A percentile compares a stretch with the other conserved stretches of the same genome.
These are phyloP conservation scores for Atkinsonella texensis DNA, from an alignment of 2,329 filamentous ascomycete genomes.

Conservation along the genomic window DNA sequence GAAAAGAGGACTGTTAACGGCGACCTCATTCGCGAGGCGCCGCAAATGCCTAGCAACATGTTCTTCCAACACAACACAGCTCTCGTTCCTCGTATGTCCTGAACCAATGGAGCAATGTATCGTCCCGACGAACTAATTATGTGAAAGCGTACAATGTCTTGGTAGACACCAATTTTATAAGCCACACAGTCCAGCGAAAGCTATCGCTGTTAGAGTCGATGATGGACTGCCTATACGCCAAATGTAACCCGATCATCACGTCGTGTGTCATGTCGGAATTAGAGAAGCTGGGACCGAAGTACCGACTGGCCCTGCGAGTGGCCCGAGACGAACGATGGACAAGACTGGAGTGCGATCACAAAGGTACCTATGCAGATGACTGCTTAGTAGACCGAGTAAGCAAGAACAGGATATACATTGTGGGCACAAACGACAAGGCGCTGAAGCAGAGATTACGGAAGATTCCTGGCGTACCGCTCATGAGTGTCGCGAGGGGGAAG, in stretches of 20 bases:
- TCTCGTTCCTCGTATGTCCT: constrained; percentile 46
- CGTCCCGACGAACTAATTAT: not conserved
- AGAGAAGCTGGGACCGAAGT: constrained; percentile 82
- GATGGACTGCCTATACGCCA: constrained; percentile 90
- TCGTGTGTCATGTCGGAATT: constrained; percentile 67
- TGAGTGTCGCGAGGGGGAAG: constrained; percentile 78
- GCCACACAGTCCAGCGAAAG: constrained; percentile 83
- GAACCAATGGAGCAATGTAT: not conserved
- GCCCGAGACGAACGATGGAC: constrained; percentile 86
- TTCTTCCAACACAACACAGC: constrained; percentile 87
- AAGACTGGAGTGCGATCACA: constrained; percentile 78
- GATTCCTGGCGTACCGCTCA: constrained; percentile 51
- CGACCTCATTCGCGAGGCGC: constrained; percentile 65
- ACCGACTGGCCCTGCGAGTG: constrained; percentile 73
- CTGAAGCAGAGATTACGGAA: constrained; percentile 76
- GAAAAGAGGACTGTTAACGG: constrained; percentile 42
- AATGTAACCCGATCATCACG: constrained; percentile 81
- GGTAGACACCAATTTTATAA: constrained; percentile 83
- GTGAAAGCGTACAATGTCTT: constrained; percentile 40
- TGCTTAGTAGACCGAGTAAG: constrained; percentile 66
- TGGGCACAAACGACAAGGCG: constrained; percentile 67
- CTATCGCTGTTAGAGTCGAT: constrained; percentile 76
- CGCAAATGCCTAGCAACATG: constrained; percentile 69
- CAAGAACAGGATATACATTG: constrained; percentile 67
- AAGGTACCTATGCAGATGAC: constrained; percentile 72